Conservation (phyloP, 768 basidiomycete genomes). For the Butyriboletus loyo region DNA sequence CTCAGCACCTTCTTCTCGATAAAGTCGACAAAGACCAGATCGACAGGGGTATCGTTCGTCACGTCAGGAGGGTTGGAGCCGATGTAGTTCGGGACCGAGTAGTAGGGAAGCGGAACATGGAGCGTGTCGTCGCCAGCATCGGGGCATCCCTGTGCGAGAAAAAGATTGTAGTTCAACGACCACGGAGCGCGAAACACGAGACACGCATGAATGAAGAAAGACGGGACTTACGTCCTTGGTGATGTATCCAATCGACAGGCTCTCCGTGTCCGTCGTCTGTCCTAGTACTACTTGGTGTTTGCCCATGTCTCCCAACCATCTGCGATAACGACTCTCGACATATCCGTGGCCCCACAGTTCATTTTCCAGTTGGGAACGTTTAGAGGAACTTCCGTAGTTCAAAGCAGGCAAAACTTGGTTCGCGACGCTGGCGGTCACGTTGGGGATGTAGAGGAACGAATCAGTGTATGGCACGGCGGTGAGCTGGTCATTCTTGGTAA, state of each 20-base stretch:
- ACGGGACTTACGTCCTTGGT: constrained; percentile 56
- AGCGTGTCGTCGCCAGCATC: constrained; percentile 71
- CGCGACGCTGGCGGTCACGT: constrained; percentile 50
- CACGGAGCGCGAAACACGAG: not conserved
- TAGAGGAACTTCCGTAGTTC: constrained; percentile 39
- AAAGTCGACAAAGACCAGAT: constrained; percentile 77
- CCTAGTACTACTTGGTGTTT: constrained; percentile 13
- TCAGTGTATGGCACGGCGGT: constrained; percentile 71
- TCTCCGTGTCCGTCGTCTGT: constrained; percentile 39
- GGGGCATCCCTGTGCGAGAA: constrained; percentile 52
- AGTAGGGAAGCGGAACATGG: constrained; percentile 61
- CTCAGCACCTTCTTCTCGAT: constrained; percentile 49
- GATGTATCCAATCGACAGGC: constrained; percentile 71
- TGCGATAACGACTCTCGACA: constrained; percentile 47
- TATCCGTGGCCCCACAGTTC: constrained; percentile 42
- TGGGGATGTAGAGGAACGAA: constrained; percentile 58
- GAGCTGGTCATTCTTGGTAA: constrained; percentile 79
- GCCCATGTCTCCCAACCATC: constrained; percentile 62
- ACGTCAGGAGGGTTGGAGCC: constrained; percentile 52
- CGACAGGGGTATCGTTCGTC: constrained; percentile 50
- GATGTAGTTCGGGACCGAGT: constrained; percentile 54
- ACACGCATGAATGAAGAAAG: not conserved
- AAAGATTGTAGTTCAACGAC: not conserved
- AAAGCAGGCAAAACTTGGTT: constrained; percentile 51
- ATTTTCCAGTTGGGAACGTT: constrained; percentile 13